Evolutionary conservation across 345 rosid species (phyloP), one percentile per base, ranked within the genome.

Genomic region (Cochlearia excelsa): DNA sequence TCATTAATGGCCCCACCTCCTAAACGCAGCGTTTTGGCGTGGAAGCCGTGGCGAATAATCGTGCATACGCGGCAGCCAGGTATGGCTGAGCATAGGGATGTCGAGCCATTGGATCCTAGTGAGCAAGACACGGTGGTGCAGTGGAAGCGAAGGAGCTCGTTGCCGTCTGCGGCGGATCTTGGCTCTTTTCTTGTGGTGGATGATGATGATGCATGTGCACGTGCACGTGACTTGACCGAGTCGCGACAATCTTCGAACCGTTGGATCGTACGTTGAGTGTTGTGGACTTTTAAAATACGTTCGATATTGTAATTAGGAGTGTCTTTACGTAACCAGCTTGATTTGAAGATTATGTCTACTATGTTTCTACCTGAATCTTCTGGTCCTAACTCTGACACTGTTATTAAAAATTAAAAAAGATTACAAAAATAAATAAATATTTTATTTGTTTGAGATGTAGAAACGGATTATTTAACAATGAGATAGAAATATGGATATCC

Each of bases 41-140:
- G 86, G 71, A 88, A 85, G 26, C 96, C 96, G 54, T 85, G 86
- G 46, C 93, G 72, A 47, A 88, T 83, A 37, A 72, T 73, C 59
- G 93, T 83, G 85, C 93, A 88, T 8, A 85, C 90, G 26, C 88
- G 81, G 71, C 96, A 88, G 42, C 81, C 81, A 34, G 96, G 96
- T 29, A 88, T 40, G 10, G 79, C 52, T 53, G 82, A 69, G 78
- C 96, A 88, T 40, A 88, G 71, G 57, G 76, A 76, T 65, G 93
- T 79, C 1, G 86, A 71, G 31, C 93, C 90, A 1, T 80, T 78
- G 0, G 81, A 69, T 35, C 96, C 96, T 49, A 88, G 80, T n/a
- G 83, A 63, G 71, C 96, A 88, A 0, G 81, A 52, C 6, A 83
- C 64, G 0, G 82, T 75, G 26, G 93, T 79, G 51, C 96, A 88